Conservation (phyloP, 2,329 filamentous ascomycete species). For the Pseudocercospora musae region DNA sequence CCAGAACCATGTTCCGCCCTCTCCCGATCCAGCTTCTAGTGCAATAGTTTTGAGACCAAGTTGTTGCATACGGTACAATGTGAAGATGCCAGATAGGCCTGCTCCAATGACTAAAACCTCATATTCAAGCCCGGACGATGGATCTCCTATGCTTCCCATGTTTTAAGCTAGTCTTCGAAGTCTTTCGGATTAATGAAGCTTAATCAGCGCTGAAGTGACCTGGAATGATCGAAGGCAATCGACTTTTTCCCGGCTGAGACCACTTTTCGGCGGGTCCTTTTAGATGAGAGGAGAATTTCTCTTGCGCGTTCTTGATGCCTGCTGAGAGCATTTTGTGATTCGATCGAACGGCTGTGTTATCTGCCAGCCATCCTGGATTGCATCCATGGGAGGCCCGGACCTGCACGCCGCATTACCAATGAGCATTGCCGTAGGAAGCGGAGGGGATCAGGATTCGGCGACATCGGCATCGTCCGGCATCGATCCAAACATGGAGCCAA, state of each 20-base stretch:
- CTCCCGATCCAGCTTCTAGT: conserved; percentile 42
- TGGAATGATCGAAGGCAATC: neutral
- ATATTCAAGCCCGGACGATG: conserved; percentile 21
- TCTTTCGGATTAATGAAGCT: neutral
- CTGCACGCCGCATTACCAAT: neutral
- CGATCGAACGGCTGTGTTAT: neutral
- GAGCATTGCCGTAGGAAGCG: neutral
- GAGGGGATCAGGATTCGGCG: neutral
- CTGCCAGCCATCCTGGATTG: neutral
- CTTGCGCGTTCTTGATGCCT: neutral
- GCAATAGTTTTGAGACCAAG: conserved; percentile 38
- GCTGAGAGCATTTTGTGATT: neutral
- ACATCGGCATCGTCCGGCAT: neutral
- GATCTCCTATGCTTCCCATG: conserved; percentile 13
- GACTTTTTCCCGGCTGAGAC: neutral
- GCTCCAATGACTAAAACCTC: conserved; percentile 43
- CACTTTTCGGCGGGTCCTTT: neutral
- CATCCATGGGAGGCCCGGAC: neutral
- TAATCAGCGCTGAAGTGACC: neutral
- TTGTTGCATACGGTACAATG: conserved; percentile 42
- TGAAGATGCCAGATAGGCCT: conserved; percentile 44
- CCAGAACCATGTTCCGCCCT: conserved; percentile 47
- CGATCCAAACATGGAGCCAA: neutral
- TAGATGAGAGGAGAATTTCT: neutral
- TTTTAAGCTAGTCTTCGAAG: neutral